These are phyloP conservation scores for Heterobasidion occidentale DNA, from an alignment of 1,284 basidiomycete genomes.

Conservation along the genomic window DNA sequence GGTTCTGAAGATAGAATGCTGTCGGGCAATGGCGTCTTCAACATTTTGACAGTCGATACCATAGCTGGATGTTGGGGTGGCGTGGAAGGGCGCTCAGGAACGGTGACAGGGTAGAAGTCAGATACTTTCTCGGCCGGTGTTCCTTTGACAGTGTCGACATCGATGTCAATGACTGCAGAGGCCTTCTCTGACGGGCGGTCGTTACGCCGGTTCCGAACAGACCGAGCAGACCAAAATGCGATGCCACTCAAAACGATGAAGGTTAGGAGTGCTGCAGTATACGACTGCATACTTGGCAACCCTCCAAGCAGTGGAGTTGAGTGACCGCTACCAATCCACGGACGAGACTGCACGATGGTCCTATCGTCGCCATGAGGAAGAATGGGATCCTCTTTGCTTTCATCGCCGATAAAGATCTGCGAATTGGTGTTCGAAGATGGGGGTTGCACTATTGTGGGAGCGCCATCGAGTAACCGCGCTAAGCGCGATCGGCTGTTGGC, in stretches of 20 bases:
- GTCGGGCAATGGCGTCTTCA: background rate
- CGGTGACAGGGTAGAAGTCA: too few relatives aligned
- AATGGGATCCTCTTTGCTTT: background rate
- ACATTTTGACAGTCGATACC: background rate
- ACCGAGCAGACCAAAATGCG: background rate
- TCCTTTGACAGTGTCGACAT: too few relatives aligned
- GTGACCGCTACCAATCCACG: background rate
- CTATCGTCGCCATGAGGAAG: background rate
- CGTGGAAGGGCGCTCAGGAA: too few relatives aligned
- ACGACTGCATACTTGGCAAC: background rate
- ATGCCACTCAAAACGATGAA: background rate
- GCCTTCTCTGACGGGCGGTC: background rate
- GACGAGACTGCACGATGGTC: background rate
- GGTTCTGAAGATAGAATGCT: conserved; percentile 9
- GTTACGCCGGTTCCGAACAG: background rate
- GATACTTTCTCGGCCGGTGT: too few relatives aligned
- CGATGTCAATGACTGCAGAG: background rate
- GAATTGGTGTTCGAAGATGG: conserved; percentile 7
- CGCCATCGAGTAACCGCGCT: conserved; percentile 26
- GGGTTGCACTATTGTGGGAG: conserved; percentile 16
- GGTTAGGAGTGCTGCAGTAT: background rate
- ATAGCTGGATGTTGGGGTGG: too few relatives aligned
- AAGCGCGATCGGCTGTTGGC: conserved; percentile 22
- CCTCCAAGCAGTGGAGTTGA: too few relatives aligned
- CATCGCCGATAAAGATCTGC: background rate